Percentiles rank a stretch among this genome's conserved stretches.
phyloP scores from a whole-genome alignment of 306 rosid genomes.

The Casuarina cunninghamiana region DNA sequence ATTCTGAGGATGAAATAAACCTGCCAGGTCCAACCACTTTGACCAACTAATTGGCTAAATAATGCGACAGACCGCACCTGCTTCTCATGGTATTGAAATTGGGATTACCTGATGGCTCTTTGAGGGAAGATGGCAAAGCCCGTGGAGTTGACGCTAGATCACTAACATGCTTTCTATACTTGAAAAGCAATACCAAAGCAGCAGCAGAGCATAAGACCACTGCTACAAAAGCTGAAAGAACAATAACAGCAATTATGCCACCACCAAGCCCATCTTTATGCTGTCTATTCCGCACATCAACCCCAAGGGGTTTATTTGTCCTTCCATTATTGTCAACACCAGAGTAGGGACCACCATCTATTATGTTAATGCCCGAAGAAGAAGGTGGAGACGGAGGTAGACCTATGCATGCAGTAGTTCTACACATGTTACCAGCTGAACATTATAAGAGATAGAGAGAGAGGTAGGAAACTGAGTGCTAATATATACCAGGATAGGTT shows the following conservation, averaged over 20 bases:
- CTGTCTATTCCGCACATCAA: slow-evolving; percentile 57
- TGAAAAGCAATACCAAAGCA: slow-evolving; percentile 55
- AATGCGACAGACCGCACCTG: not conserved
- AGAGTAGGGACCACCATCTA: slow-evolving; percentile 70
- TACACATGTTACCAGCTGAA: slow-evolving; percentile 23
- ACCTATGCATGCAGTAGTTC: slow-evolving; percentile 49
- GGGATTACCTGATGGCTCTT: slow-evolving; percentile 68
- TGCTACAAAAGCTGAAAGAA: slow-evolving; percentile 56
- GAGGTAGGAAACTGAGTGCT: slow-evolving; percentile 21
- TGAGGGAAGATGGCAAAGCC: slow-evolving; percentile 43
- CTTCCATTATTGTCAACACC: slow-evolving; percentile 49
- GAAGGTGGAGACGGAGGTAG: slow-evolving; percentile 88
- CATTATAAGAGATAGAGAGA: slow-evolving; percentile 16
- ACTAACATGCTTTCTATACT: slow-evolving; percentile 42
- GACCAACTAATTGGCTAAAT: not conserved
- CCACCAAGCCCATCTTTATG: slow-evolving; percentile 58
- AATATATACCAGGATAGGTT: slow-evolving; percentile 75
- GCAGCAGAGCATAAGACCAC: slow-evolving; percentile 54
- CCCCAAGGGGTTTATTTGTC: slow-evolving; percentile 85
- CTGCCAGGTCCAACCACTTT: not conserved
- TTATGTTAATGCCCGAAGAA: slow-evolving; percentile 47
- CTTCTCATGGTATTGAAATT: slow-evolving; percentile 6
- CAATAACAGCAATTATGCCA: slow-evolving; percentile 58
- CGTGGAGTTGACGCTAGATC: slow-evolving; percentile 40
- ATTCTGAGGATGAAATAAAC: slow-evolving; percentile 18